These are phyloP conservation scores for Trichosanthes truncata DNA, from an alignment of 306 rosid species.

Conservation along the genomic window DNA sequence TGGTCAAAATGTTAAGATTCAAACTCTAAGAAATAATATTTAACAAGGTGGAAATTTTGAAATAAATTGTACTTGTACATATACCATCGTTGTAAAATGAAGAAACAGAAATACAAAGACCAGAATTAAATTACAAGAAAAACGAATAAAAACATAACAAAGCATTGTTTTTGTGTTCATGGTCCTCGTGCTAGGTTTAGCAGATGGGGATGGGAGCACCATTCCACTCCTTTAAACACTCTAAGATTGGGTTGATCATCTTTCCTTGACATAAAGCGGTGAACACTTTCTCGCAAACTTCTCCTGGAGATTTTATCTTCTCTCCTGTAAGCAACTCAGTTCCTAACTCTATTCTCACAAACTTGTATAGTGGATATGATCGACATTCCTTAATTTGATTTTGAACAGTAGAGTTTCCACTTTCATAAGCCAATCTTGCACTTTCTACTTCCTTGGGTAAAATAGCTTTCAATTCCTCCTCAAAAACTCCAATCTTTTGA, in stretches of 20 bases:
- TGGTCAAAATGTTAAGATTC: neutral
- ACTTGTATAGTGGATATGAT: conserved; percentile 75
- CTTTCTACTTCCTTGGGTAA: conserved; percentile 78
- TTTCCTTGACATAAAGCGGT: conserved; percentile 69
- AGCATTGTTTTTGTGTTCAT: neutral
- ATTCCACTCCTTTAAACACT: conserved; percentile 5
- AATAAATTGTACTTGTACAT: neutral
- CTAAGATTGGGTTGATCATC: conserved; percentile 56
- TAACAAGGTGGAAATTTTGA: neutral
- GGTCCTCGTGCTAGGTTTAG: neutral
- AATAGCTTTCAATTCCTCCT: conserved; percentile 50
- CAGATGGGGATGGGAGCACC: neutral
- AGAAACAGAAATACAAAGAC: neutral
- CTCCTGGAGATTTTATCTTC: conserved; percentile 56
- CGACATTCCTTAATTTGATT: conserved; percentile 67
- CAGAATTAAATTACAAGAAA: neutral
- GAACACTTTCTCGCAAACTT: conserved; percentile 69
- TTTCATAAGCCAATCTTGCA: conserved; percentile 43
- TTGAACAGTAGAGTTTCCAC: conserved; percentile 30
- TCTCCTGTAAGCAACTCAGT: conserved; percentile 55
- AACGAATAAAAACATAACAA: neutral
- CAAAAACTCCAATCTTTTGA: conserved; percentile 67
- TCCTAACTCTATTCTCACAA: conserved; percentile 63
- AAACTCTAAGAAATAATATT: neutral
- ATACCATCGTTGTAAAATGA: neutral